Evolutionary conservation across 441 rosid species (phyloP), one percentile per base, ranked within the genome.

Genomic region (Erysimum cheiri): DNA sequence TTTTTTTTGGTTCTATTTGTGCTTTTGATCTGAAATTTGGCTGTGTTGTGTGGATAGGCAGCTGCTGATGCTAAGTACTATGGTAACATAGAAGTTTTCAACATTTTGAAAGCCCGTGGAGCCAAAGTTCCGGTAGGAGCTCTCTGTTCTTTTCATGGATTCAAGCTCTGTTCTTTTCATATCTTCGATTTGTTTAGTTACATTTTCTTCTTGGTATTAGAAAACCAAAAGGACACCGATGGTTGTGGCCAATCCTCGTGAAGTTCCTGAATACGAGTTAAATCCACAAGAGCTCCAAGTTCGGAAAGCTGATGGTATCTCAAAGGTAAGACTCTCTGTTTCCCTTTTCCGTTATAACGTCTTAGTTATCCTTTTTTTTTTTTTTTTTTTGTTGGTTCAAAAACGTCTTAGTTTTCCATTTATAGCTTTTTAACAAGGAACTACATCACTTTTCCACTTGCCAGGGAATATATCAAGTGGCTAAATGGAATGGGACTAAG

Each of bases 401-500:
- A 22, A 1, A 7, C 47, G 13, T 40, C 60, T 69, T 70, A 37
- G 49, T 32, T 33, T 32, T 49, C 28, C 6, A 48, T 15, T 9
- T 33, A 12, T 32, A 31, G 8, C 4, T 64, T 59, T 55, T 8
- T 76, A 64, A 76, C 53, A 26, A 52, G 15, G 9, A 31, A 22
- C n/a, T 50, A 22, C 8, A 37, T 36, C 7, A n/a, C 55, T 12
- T 35, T 70, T 61, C 26, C 39, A 71, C 49, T 53, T 75, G 8
- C n/a, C 89, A 93, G 97, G 98, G 98, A 61, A 76, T 86, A 43
- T 93, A 89, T 86, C 98, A 91, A 87, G 88, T 88, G 72, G 98
- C 98, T 72, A 93, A 89, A 78, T 94, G 99, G 99, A 94, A 94
- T 67, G 99, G 99, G 68, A 91, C 99, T 54, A 94, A 89, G 80